A percentile compares a stretch with the other conserved stretches of the same genome.
phyloP scores from a whole-genome alignment of 495 filamentous ascomycete genomes.

The Hyaloscypha finlandica region DNA sequence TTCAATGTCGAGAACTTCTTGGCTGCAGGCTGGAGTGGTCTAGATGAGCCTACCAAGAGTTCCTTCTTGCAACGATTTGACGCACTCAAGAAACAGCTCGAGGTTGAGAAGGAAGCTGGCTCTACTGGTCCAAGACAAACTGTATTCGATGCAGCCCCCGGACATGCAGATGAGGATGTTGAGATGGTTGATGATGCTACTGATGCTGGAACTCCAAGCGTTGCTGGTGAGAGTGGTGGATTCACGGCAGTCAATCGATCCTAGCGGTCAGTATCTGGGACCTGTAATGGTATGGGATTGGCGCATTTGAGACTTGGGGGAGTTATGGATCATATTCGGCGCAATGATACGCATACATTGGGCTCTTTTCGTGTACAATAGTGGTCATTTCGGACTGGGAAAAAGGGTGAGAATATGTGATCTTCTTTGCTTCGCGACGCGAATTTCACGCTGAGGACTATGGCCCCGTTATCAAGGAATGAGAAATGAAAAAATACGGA shows the following conservation, averaged over 20 bases:
- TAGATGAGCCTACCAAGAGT: slow-evolving; percentile 45
- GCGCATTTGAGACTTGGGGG: neutral
- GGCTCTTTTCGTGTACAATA: neutral
- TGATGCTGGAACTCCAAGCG: slow-evolving; percentile 15
- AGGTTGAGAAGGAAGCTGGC: slow-evolving; percentile 35
- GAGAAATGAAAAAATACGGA: neutral
- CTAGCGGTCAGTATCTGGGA: neutral
- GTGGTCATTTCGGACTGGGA: neutral
- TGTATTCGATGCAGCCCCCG: neutral
- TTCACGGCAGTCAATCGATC: slow-evolving; percentile 30
- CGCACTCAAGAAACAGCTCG: slow-evolving; percentile 29
- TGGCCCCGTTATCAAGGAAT: neutral
- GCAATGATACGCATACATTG: neutral
- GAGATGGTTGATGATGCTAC: slow-evolving; percentile 39
- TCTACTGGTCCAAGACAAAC: slow-evolving; percentile 21
- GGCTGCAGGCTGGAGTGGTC: slow-evolving; percentile 50
- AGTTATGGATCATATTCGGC: neutral
- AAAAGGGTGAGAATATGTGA: neutral
- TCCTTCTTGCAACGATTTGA: slow-evolving; percentile 46
- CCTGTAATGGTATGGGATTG: neutral
- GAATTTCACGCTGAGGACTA: neutral
- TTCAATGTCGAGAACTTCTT: slow-evolving; percentile 46
- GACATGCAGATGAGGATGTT: slow-evolving; percentile 39
- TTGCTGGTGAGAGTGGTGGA: slow-evolving; percentile 17
- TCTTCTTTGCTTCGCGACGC: neutral